Base-by-base conservation (phyloP, 768 basidiomycete species). In the Serendipita sp. region DNA sequence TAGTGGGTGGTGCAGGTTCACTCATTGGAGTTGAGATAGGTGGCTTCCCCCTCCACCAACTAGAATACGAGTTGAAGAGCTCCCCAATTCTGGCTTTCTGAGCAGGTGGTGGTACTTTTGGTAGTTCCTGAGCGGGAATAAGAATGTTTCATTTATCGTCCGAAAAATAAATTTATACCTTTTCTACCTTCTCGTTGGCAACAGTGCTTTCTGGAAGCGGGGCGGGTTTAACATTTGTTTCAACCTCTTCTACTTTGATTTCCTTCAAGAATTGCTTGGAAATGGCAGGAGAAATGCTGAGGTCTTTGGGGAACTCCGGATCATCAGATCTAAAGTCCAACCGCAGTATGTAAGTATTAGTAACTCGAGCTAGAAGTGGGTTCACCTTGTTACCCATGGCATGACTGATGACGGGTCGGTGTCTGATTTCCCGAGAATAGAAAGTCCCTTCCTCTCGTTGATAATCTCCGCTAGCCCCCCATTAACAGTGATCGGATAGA, bases 361-460 rank as follows among this genome's bases (percentile, higher is more conserved):
- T 51, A n/a, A 64, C 7, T 15, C 28, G 24, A 16, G 45, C 45
- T 46, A 30, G n/a, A 15, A 18, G 7, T 13, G 30, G 13, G 2
- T 30, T n/a, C 69, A 89, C 89, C 87, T 80, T 48, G 83, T 82
- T 64, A 90, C 79, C 28, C 87, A 75, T 35, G 80, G 74, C 83
- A 86, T 83, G 75, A 81, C 84, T 63, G 78, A 76, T 64, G 83
- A 78, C 69, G 83, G 78, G 70, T 86, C 83, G 69, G 90, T 86
- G 70, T 88, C 79, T 69, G 92, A 74, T 73, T 89, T 88, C 63
- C 89, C 68, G 13, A 72, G 65, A 2, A 68, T 68, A 1, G 35
- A 48, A 34, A 69, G 63, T 30, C 70, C 68, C 35, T 88, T 89
- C 77, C 89, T 89, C 78, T 92, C 89, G 54, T 78, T 80, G 3